These are phyloP conservation scores for Leccinum uliginosum DNA, from an alignment of 768 basidiomycete genomes.

Conservation along the genomic window DNA sequence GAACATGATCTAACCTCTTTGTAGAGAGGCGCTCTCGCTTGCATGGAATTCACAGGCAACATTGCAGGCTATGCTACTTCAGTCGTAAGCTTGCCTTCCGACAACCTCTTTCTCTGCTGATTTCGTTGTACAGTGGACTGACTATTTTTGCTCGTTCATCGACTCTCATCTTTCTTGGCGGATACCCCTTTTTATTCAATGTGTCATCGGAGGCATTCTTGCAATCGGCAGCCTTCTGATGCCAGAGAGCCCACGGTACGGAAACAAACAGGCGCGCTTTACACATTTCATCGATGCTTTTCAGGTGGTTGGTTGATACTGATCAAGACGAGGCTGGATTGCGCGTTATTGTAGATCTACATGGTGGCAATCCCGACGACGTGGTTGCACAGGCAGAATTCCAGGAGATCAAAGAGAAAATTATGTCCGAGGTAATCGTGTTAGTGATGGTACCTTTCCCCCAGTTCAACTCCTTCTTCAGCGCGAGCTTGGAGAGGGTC, in stretches of 20 bases:
- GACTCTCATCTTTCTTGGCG: conserved; percentile 88
- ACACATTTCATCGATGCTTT: conserved; percentile 2
- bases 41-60: conserved; percentile 94
- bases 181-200: conserved; percentile 84
- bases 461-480: conserved; percentile 26
- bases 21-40: conserved; percentile 85
- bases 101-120: neutral
- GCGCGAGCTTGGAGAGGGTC: conserved; percentile 72
- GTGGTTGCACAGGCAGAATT: conserved; percentile 76
- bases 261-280: neutral
- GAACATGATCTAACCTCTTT: conserved; percentile 1
- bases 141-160: conserved; percentile 90
- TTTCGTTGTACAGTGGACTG: conserved; percentile 64
- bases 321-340: conserved; percentile 81
- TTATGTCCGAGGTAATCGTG: conserved; percentile 57
- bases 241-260: conserved; percentile 85
- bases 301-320: conserved; percentile 85
- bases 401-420: conserved; percentile 81
- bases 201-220: conserved; percentile 78
- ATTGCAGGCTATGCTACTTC: conserved; percentile 87
- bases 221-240: conserved; percentile 75
- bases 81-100: conserved; percentile 53
- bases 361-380: conserved; percentile 74
- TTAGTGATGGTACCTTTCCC: neutral
- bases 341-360: conserved; percentile 82